Percentiles rank a stretch among this genome's conserved stretches.
phyloP scores from a whole-genome alignment of 805 yeast genomes.

The Nakazawaea pomicola region DNA sequence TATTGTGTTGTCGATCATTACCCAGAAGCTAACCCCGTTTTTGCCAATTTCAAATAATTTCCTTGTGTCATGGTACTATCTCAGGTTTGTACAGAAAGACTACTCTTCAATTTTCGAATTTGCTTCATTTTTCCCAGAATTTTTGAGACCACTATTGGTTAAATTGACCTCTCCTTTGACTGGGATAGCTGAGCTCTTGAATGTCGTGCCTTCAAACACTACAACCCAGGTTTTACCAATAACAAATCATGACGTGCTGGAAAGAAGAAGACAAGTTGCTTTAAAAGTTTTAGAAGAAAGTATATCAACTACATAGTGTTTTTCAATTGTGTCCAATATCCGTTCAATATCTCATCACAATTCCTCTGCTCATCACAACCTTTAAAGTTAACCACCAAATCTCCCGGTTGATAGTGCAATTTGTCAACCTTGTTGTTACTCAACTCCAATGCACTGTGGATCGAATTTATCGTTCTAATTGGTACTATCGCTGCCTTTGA shows the following conservation, averaged over 20 bases:
- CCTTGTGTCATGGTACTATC: conserved; percentile 65
- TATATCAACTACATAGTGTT: conserved; percentile 21
- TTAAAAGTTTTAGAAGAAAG: conserved; percentile 69
- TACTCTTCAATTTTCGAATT: conserved; percentile 87
- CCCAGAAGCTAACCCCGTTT: conserved; percentile 40
- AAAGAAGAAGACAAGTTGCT: conserved; percentile 74
- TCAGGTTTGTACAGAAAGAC: conserved; percentile 76
- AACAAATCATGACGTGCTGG: conserved; percentile 54
- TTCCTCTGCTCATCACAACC: conserved; percentile 45
- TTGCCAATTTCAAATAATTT: conserved; percentile 58
- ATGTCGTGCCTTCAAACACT: not conserved
- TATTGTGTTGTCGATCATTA: conserved; percentile 23
- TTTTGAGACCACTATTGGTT: conserved; percentile 44
- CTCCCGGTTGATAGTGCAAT: conserved; percentile 54
- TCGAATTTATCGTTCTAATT: conserved; percentile 47
- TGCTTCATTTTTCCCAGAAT: conserved; percentile 77
- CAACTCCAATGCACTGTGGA: conserved; percentile 32
- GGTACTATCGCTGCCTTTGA: conserved; percentile 72
- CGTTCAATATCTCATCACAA: conserved; percentile 47
- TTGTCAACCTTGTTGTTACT: conserved; percentile 40
- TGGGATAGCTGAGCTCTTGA: conserved; percentile 1
- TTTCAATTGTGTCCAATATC: conserved; percentile 25
- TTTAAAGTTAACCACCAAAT: conserved; percentile 59
- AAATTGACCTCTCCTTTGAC: conserved; percentile 44
- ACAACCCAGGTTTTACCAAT: conserved; percentile 1